Percentiles rank a stretch among this genome's conserved stretches.
These are phyloP conservation scores for Cyberlindnera saturnus DNA, from an alignment of 805 yeast species.

Conservation along the genomic window DNA sequence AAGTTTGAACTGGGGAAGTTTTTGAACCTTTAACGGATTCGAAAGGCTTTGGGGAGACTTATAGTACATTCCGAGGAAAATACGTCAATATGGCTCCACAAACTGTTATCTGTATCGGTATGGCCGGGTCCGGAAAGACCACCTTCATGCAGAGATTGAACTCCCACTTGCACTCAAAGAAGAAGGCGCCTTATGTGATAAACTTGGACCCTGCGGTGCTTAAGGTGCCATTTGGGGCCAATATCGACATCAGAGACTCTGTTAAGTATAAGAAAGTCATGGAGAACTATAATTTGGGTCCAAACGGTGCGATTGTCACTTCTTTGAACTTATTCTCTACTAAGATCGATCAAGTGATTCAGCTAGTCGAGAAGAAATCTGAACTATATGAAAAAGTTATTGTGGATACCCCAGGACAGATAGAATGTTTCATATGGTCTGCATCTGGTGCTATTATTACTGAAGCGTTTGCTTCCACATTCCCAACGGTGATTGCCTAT, in stretches of 20 bases:
- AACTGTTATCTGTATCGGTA: slow-evolving; percentile 50
- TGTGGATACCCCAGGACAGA: slow-evolving; percentile 97
- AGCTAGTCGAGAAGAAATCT: slow-evolving; percentile 70
- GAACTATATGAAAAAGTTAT: slow-evolving; percentile 60
- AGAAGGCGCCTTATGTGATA: slow-evolving; percentile 81
- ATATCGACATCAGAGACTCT: slow-evolving; percentile 94
- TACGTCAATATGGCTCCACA: slow-evolving; percentile 28
- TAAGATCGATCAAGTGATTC: slow-evolving; percentile 91
- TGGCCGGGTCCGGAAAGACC: slow-evolving; percentile 88
- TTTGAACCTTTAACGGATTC: background rate
- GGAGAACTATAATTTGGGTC: slow-evolving; percentile 93
- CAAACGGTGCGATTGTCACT: slow-evolving; percentile 97
- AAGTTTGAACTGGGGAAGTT: no score
- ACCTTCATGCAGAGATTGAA: slow-evolving; percentile 94
- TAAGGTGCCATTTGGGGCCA: slow-evolving; percentile 88
- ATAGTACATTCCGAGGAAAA: background rate
- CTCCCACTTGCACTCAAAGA: slow-evolving; percentile 72
- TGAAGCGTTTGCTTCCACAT: slow-evolving; percentile 91
- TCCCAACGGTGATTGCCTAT: slow-evolving; percentile 94
- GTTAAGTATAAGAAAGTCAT: slow-evolving; percentile 93
- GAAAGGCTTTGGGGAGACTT: background rate
- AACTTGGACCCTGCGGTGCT: slow-evolving; percentile 96
- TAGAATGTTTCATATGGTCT: slow-evolving; percentile 97
- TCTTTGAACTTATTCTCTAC: slow-evolving; percentile 89
- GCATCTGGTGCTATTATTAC: slow-evolving; percentile 96